Evolutionary conservation across 1,284 basidiomycete species (phyloP).

Genomic region (Golubevia sp.): DNA sequence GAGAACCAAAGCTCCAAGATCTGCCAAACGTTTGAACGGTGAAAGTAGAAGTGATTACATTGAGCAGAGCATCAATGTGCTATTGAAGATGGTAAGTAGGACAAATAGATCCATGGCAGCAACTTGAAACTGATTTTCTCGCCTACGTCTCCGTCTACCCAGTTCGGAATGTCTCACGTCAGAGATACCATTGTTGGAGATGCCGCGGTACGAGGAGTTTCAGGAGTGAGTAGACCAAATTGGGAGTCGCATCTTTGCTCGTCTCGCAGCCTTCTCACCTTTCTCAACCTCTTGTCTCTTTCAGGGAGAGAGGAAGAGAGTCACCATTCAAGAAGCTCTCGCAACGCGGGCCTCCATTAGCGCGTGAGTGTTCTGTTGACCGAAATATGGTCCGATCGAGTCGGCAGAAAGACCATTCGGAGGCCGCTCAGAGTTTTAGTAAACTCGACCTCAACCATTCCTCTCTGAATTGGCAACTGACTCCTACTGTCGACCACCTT

Average conservation of each 20-base stretch:
- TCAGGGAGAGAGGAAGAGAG: slow-evolving; percentile 44
- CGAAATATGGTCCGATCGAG: too few relatives aligned
- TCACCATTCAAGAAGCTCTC: slow-evolving; percentile 41
- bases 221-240: too few relatives aligned
- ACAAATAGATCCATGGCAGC: too few relatives aligned
- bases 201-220: slow-evolving; percentile 39
- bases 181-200: slow-evolving; percentile 49
- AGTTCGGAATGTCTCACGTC: slow-evolving; percentile 41
- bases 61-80: slow-evolving; percentile 31
- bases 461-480: too few relatives aligned
- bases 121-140: neutral
- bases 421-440: too few relatives aligned
- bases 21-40: slow-evolving; percentile 17
- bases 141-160: neutral
- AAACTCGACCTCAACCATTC: too few relatives aligned
- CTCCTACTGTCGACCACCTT: too few relatives aligned
- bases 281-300: too few relatives aligned
- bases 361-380: slow-evolving; percentile 42
- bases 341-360: slow-evolving; percentile 28
- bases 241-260: too few relatives aligned
- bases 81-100: slow-evolving; percentile 30
- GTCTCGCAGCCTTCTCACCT: too few relatives aligned
- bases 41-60: slow-evolving; percentile 30
- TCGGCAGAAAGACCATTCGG: too few relatives aligned
- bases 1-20: slow-evolving; percentile 34